Evolutionary conservation across 1,284 basidiomycete genomes (phyloP), one percentile per base, ranked within the genome.

Genomic region (Termitomyces sp.): DNA sequence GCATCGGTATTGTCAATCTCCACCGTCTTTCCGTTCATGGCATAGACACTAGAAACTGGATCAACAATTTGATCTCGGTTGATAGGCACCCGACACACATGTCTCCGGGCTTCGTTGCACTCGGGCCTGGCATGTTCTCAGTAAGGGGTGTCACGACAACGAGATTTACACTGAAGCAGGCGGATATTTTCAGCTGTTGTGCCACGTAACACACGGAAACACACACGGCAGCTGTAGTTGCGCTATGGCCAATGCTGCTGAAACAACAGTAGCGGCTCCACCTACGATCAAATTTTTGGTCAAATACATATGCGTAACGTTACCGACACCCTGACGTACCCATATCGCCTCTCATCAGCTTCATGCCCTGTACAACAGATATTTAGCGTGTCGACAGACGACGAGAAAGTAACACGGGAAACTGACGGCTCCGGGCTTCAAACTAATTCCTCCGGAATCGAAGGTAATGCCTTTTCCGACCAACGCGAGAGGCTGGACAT

Each of bases 381-480:
- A 19, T 39, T 10, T 38, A 42, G 24, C 38, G 19, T 52, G 34
- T 30, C 57, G 30, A 36, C 13, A 17, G 33, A 41, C 21, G 42
- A 30, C 30, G 24, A 30, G 30, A 36, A 12, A 55, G n/a, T 15
- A n/a, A 5, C n/a, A n/a, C 24, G 43, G 31, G 34, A 12, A 49
- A 76, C 81, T 65, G 70, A 92, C 92, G 30, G 80, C 77, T 39
- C 79, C 70, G 17, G 88, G 83, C 73, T 95, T 95, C 68, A 95
- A 71, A 57, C 86, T 89, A 68, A 95, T 94, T 64, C 93, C 93
- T 76, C 93, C 93, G 5, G 86, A 84, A 70, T 94, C 92, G 58
- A 92, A 92, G 5, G 90, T 92, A 66, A 94, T 88, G 55, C 91
- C 93, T 64, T 95, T 95, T 44, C 93, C 93, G 41, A 95, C 90